A percentile compares a stretch with the other conserved stretches of the same genome.
phyloP scores from a whole-genome alignment of 148 eudicot genomes.

The Rhododendron henanense region DNA sequence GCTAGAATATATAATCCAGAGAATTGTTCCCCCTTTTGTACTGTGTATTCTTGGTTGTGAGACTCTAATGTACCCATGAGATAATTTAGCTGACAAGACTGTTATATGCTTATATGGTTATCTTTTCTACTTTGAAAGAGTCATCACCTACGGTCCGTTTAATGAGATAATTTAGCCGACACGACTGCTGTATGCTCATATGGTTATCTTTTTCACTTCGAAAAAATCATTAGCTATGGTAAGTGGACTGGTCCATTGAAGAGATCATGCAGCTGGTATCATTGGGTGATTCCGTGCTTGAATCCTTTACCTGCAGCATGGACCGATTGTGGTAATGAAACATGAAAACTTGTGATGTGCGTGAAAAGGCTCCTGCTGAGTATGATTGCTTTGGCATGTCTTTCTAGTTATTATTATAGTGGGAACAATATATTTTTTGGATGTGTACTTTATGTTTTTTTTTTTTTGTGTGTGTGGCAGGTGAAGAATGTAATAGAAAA shows the following conservation, averaged over 20 bases:
- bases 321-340: neutral
- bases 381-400: neutral
- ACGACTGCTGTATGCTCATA: neutral
- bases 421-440: neutral
- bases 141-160: neutral
- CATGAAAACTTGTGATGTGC: neutral
- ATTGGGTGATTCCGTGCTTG: neutral
- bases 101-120: neutral
- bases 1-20: neutral
- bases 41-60: neutral
- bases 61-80: neutral
- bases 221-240: neutral
- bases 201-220: neutral
- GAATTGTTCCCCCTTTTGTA: neutral
- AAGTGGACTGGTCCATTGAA: neutral
- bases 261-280: conserved; percentile 1
- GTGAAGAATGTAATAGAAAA: conserved; percentile 90
- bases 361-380: neutral
- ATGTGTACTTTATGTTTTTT: neutral
- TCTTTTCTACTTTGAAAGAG: neutral
- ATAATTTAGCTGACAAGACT: neutral
- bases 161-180: neutral
- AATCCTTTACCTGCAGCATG: neutral
- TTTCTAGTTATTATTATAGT: neutral
- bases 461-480: conserved; percentile 34